Base-by-base conservation (phyloP, 1,284 basidiomycete genomes). In the Puccinia horiana region DNA sequence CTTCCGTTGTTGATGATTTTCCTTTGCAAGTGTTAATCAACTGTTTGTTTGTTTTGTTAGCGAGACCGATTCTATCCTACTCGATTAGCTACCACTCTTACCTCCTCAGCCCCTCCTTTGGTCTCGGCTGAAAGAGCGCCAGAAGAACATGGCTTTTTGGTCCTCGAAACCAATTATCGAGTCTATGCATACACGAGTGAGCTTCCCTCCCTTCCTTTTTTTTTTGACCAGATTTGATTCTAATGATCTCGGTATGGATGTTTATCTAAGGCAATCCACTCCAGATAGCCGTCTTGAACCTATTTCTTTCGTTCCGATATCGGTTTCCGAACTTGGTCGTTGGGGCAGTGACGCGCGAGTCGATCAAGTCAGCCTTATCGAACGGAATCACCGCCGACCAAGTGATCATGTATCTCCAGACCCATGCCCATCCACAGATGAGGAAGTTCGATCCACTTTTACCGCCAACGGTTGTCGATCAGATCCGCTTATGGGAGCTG, bases 381-480 rank as follows among this genome's bases (percentile, higher is more conserved):
- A 98, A 96, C 87, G 97, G 97, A 44, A 99, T 99, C 84, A 93
- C 94, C 76, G 96, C 97, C 76, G 93, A 95, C 85, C 97, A 99
- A 94, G 97, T 99, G 86, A 96, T 99, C 86, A 93, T 93, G 85
- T 99, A 99, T 87, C 90, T 99, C 65, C 91, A 92, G 32, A 93
- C 93, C 72, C 96, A 99, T 88, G 96, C 96, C 1, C 97, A 99
- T 87, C 93, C 95, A 47, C 96, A 99, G 88, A 99, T 99, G 96
- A 92, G 93, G 86, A 94, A 70, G 58, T 85, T 95, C 92, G 94
- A 94, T 86, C 94, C 95, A 6, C 89, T 97, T 6, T 89, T 98
- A 20, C 95, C 95, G 40, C 94, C 96, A 54, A 98, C 96, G 0
- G 96, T 98, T 0, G 95, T 98, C 85, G 97, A 99, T 88, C 97